Evolutionary conservation across 2,329 filamentous ascomycete genomes (phyloP), one percentile per base, ranked within the genome.

Genomic region (Xylaria hypoxylon): DNA sequence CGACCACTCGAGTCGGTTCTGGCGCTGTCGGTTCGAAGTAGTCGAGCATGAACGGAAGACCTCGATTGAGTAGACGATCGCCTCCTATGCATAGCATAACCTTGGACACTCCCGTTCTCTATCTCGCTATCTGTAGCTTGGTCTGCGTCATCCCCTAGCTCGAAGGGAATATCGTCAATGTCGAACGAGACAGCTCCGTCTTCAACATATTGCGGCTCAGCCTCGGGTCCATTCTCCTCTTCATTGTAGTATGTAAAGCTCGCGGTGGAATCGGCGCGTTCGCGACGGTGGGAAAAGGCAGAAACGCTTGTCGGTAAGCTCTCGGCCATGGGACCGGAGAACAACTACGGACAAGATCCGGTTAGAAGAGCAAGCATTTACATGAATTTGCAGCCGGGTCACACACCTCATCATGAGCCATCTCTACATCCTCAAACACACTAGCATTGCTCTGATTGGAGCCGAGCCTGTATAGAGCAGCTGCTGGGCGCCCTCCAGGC

Each of bases 371-470:
- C 47, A 40, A 33, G 50, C 57, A 67, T 45, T 38, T 26, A 65
- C 50, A 55, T 42, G 26, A 59, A 22, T 51, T 17, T 17, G 31
- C 24, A 44, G 61, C 19, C 45, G 19, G 33, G 45, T 52, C 10
- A 42, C 70, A 22, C 68, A 96, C 92, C 87, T 98, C 95, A 78
- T 97, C 93, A 58, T 96, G 93, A 22, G 96, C 95, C 96, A 99
- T 98, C 78, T 97, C 95, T n/a, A 98, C 94, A 79, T 97, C 93
- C 72, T 93, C 93, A 73, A 97, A 90, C 72, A 97, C 90, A 80
- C 93, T 97, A 40, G 90, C 85, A 79, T 86, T 89, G 80, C 91
- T 93, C 74, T 89, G 84, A 74, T 92, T 92, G 58, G 90, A 91
- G 71, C 85, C 84, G 62, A 90, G 84, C 60, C 90, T 84, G 79